Evolutionary conservation across 257 asterid species (phyloP).

Genomic region (Dorcoceras hygrometricum): DNA sequence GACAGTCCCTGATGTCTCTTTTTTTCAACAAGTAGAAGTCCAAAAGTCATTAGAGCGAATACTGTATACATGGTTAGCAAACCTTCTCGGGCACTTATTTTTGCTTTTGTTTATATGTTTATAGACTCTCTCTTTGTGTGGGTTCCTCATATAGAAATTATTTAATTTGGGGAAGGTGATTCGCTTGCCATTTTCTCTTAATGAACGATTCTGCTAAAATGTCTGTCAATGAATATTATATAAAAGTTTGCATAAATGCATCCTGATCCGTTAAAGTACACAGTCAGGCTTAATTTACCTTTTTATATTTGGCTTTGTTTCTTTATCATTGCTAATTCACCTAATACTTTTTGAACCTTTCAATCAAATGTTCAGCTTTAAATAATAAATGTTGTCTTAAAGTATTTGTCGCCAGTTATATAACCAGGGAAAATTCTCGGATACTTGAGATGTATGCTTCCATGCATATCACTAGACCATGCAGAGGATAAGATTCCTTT

Average conservation of each 20-base stretch:
- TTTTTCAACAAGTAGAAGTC: constrained; percentile 85
- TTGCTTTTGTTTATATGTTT: constrained; percentile 6
- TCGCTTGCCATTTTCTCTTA: neutral
- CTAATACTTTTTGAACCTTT: neutral
- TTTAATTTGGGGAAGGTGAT: neutral
- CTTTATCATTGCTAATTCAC: neutral
- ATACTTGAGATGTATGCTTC: neutral
- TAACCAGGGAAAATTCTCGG: neutral
- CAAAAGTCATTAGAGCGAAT: constrained; percentile 94
- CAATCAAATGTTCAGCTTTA: neutral
- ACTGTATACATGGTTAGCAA: constrained; percentile 80
- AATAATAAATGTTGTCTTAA: neutral
- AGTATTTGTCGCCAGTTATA: neutral
- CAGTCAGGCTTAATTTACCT: neutral
- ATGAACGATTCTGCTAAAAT: constrained; percentile 5
- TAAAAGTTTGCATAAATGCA: neutral
- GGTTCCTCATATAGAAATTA: neutral
- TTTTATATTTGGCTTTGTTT: neutral
- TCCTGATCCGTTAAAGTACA: neutral
- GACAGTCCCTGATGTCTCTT: constrained; percentile 90
- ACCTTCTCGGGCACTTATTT: constrained; percentile 16
- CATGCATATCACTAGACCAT: too few relatives aligned
- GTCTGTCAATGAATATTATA: neutral
- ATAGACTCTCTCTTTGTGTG: constrained; percentile 5
- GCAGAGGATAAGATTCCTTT: too few relatives aligned